Conservation (phyloP, 371 early-diverging fungal species). For the Basidiobolus heterosporus region DNA sequence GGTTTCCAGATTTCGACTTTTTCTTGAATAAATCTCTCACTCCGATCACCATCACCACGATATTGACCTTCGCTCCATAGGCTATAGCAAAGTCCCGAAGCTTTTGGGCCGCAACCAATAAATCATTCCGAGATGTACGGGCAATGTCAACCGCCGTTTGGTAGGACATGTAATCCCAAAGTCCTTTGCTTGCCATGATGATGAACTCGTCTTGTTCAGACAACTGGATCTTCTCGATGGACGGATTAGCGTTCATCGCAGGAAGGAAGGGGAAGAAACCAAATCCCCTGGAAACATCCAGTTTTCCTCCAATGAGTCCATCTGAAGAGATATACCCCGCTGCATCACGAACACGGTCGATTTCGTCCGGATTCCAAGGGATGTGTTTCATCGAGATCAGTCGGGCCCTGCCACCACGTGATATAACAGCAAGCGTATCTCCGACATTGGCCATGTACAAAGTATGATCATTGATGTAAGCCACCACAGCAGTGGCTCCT, state of each 20-base stretch:
- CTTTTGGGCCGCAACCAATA: conserved; percentile 67
- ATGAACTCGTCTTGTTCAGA: conserved; percentile 78
- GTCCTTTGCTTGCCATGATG: conserved; percentile 63
- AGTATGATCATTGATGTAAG: conserved; percentile 59
- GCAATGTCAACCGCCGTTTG: conserved; percentile 75
- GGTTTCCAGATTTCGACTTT: neutral
- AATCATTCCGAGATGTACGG: conserved; percentile 43
- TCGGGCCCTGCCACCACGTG: conserved; percentile 49
- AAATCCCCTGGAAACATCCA: conserved; percentile 65
- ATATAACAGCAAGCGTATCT: conserved; percentile 70
- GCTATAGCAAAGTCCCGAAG: conserved; percentile 76
- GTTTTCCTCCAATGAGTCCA: conserved; percentile 58
- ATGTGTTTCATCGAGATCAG: conserved; percentile 63
- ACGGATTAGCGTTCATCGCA: conserved; percentile 74
- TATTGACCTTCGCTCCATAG: conserved; percentile 58
- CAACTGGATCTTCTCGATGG: conserved; percentile 47
- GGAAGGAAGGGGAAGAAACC: conserved; percentile 73
- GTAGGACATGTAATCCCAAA: conserved; percentile 72
- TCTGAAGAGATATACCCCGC: conserved; percentile 64
- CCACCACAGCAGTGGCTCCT: conserved; percentile 60
- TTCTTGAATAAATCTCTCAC: conserved; percentile 48
- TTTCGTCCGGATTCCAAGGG: conserved; percentile 48
- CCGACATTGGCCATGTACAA: conserved; percentile 84
- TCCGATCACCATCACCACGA: conserved; percentile 74
- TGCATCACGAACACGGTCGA: conserved; percentile 60